Percentiles rank a stretch among this genome's conserved stretches.
Conservation (phyloP, 441 rosid species). For the Bruguiera hainesii region DNA sequence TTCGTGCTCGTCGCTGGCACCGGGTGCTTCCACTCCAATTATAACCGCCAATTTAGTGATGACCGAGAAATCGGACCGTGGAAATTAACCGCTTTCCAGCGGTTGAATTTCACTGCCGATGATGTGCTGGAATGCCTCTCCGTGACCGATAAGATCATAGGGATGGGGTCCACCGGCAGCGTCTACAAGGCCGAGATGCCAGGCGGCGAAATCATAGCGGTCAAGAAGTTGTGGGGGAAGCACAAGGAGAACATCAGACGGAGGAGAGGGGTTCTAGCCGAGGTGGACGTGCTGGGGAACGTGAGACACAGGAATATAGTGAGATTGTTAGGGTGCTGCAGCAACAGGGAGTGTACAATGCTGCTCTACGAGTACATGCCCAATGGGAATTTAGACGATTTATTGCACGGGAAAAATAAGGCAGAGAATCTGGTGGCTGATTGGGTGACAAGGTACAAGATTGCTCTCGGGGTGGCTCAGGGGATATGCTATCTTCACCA, state of each 20-base stretch:
- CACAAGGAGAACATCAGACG: slow-evolving; percentile 62
- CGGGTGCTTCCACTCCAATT: slow-evolving; percentile 57
- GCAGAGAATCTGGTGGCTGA: slow-evolving; percentile 63
- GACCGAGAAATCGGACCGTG: slow-evolving; percentile 74
- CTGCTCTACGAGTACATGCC: slow-evolving; percentile 96
- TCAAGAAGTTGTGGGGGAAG: slow-evolving; percentile 88
- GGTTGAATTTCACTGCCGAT: slow-evolving; percentile 80
- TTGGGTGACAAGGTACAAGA: slow-evolving; percentile 76
- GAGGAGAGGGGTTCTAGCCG: slow-evolving; percentile 75
- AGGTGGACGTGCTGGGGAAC: slow-evolving; percentile 84
- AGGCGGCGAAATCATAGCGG: slow-evolving; percentile 86
- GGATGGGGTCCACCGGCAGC: slow-evolving; percentile 92
- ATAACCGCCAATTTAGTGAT: slow-evolving; percentile 33
- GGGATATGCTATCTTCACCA: slow-evolving; percentile 98
- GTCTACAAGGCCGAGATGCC: slow-evolving; percentile 94
- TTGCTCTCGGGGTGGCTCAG: slow-evolving; percentile 92
- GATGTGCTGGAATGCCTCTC: slow-evolving; percentile 74
- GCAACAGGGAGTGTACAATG: slow-evolving; percentile 89
- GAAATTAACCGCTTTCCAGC: slow-evolving; percentile 87
- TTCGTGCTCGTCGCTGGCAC: slow-evolving; percentile 73
- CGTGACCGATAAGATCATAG: slow-evolving; percentile 64
- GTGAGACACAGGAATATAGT: slow-evolving; percentile 92
- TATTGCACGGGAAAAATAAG: slow-evolving; percentile 70
- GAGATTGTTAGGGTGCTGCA: slow-evolving; percentile 79
- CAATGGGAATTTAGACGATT: slow-evolving; percentile 76